Conservation (phyloP, 306 rosid genomes). For the Lablab purpureus region DNA sequence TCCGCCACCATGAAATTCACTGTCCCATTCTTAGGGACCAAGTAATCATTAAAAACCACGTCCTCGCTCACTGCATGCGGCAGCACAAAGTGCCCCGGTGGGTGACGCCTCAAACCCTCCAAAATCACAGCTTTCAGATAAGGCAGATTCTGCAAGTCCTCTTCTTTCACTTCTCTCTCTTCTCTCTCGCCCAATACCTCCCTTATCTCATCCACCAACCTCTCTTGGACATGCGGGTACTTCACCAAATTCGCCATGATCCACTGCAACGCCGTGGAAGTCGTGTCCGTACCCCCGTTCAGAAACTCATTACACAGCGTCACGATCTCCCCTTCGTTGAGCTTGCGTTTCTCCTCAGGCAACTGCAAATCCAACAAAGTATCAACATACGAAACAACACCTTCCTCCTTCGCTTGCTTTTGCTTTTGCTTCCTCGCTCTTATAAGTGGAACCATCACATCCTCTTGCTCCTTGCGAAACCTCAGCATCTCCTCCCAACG, state of each 20-base stretch:
- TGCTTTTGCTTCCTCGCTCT: not conserved
- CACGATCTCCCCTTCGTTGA: constrained; percentile 33
- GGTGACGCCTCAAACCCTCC: constrained; percentile 57
- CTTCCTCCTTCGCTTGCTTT: not conserved
- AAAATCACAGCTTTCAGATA: constrained; percentile 53
- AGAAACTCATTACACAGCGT: constrained; percentile 50
- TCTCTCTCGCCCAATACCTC: not conserved
- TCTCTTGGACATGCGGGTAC: constrained; percentile 45
- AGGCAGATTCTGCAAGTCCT: constrained; percentile 34
- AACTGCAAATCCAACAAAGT: constrained; percentile 49
- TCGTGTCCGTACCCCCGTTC: constrained; percentile 48
- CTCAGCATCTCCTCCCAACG: constrained; percentile 29
- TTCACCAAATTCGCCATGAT: constrained; percentile 61
- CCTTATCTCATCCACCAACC: constrained; percentile 42
- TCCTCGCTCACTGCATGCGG: constrained; percentile 47
- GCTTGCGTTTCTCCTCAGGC: constrained; percentile 50
- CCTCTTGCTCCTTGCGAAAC: not conserved
- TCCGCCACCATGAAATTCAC: constrained; percentile 63
- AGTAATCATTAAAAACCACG: constrained; percentile 37
- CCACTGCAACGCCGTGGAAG: constrained; percentile 55
- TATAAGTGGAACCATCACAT: constrained; percentile 30
- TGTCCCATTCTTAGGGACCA: constrained; percentile 35
- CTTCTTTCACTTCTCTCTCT: constrained; percentile 44
- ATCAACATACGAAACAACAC: constrained; percentile 44
- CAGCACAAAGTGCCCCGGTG: constrained; percentile 52